Evolutionary conservation across 2,329 filamentous ascomycete species (phyloP).

Genomic region (Colletotrichum cuscutae): DNA sequence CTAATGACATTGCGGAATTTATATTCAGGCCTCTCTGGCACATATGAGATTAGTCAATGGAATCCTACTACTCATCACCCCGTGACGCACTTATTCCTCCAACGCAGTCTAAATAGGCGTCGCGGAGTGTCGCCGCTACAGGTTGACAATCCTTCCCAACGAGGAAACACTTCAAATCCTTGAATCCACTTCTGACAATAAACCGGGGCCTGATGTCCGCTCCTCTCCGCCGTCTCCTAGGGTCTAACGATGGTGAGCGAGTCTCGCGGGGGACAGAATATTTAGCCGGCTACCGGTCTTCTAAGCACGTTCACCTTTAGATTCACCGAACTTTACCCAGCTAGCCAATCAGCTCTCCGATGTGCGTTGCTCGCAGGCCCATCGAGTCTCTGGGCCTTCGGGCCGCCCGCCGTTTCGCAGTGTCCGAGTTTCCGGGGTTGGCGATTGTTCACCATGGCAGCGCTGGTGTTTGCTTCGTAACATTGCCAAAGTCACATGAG

Average conservation of each 20-base stretch:
- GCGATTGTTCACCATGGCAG: neutral
- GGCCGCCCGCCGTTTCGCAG: neutral
- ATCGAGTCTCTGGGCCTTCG: neutral
- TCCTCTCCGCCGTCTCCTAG: neutral
- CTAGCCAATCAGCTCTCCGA: too few species aligned
- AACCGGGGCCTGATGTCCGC: too few species aligned
- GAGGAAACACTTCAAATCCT: neutral
- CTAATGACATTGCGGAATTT: neutral
- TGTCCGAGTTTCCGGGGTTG: too few species aligned
- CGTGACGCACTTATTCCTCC: neutral
- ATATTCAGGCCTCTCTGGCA: neutral
- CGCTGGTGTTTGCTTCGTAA: neutral
- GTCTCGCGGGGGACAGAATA: too few species aligned
- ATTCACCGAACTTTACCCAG: too few species aligned
- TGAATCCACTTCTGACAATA: neutral
- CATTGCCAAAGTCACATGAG: neutral
- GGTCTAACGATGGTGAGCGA: neutral
- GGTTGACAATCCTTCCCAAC: neutral
- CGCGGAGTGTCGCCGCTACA: neutral
- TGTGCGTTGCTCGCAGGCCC: too few species aligned
- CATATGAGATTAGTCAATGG: too few species aligned
- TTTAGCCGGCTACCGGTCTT: too few species aligned
- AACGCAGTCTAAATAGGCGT: neutral
- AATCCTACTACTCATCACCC: neutral
- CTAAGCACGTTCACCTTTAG: too few species aligned